Percentiles rank a stretch among this genome's conserved stretches.
phyloP scores from a whole-genome alignment of 345 rosid species.

The Anacardium occidentale region DNA sequence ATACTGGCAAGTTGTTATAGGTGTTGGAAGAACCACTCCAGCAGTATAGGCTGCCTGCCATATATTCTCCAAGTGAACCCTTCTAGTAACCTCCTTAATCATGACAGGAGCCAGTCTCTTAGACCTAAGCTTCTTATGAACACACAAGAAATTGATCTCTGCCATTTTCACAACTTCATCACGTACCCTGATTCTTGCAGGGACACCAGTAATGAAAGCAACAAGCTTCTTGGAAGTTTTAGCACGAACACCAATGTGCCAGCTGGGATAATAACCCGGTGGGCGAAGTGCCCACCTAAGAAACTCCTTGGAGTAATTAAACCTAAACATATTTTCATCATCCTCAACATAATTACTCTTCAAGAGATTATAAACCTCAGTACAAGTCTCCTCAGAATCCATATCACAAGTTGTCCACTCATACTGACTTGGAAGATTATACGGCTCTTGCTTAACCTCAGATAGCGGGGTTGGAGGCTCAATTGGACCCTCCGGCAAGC shows the following conservation, averaged over 20 bases:
- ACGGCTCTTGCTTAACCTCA: constrained; percentile 88
- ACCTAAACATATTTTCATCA: constrained; percentile 96
- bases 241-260: constrained; percentile 94
- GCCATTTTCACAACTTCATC: constrained; percentile 82
- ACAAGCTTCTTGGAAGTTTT: constrained; percentile 79
- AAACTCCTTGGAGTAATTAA: constrained; percentile 92
- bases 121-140: constrained; percentile 91
- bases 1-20: constrained; percentile 81
- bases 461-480: constrained; percentile 60
- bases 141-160: constrained; percentile 91
- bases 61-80: constrained; percentile 86
- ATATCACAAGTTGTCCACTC: constrained; percentile 93
- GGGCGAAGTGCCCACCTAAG: constrained; percentile 88
- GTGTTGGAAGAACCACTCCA: constrained; percentile 90
- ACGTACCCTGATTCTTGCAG: constrained; percentile 82
- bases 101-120: constrained; percentile 95
- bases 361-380: constrained; percentile 75
- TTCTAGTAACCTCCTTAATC: constrained; percentile 94
- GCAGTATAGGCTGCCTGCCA: constrained; percentile 99
- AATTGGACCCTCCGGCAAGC: constrained; percentile 81
- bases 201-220: constrained; percentile 86
- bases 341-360: constrained; percentile 89
- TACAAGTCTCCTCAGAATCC: constrained; percentile 67
- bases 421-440: constrained; percentile 70
- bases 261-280: constrained; percentile 71